These are phyloP conservation scores for Globisporangium irregulare DNA, from an alignment of 352 stramenopile genomes.

Conservation along the genomic window DNA sequence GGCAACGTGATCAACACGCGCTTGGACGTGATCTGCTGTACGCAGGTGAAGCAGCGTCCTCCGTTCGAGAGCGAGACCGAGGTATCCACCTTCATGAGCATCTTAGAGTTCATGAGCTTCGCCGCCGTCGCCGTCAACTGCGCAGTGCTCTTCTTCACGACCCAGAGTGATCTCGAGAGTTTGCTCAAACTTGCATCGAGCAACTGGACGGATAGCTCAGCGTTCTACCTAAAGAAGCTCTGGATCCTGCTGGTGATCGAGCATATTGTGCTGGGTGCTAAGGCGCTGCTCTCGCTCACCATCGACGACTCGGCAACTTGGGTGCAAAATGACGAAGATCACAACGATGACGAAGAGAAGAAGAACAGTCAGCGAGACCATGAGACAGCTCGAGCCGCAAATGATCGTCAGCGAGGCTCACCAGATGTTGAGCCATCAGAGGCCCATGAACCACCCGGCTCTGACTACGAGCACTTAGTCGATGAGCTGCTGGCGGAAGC, in stretches of 20 bases:
- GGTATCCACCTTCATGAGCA: slow-evolving; percentile 89
- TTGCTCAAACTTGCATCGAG: slow-evolving; percentile 25
- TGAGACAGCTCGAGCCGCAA: slow-evolving; percentile 2
- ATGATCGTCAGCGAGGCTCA: not conserved
- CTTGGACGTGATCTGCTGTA: slow-evolving; percentile 79
- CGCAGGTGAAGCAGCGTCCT: slow-evolving; percentile 66
- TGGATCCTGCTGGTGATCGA: slow-evolving; percentile 64
- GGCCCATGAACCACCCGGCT: not conserved
- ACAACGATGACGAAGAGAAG: slow-evolving; percentile 39
- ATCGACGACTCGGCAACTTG: slow-evolving; percentile 71
- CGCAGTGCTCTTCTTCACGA: slow-evolving; percentile 71
- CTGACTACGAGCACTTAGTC: slow-evolving; percentile 7
- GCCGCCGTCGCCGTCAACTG: slow-evolving; percentile 76
- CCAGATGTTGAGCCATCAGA: not conserved
- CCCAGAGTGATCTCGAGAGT: slow-evolving; percentile 58
- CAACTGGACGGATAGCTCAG: slow-evolving; percentile 18
- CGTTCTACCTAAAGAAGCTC: slow-evolving; percentile 51
- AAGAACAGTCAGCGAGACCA: slow-evolving; percentile 15
- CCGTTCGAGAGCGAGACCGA: slow-evolving; percentile 79
- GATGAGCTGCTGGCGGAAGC: slow-evolving; percentile 21
- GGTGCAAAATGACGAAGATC: slow-evolving; percentile 71
- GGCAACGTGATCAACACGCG: slow-evolving; percentile 89
- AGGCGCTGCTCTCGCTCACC: slow-evolving; percentile 57
- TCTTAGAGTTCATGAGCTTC: slow-evolving; percentile 91
- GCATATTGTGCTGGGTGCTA: slow-evolving; percentile 60